These are phyloP conservation scores for Arthromyces matolae DNA, from an alignment of 768 basidiomycete genomes.

Conservation along the genomic window DNA sequence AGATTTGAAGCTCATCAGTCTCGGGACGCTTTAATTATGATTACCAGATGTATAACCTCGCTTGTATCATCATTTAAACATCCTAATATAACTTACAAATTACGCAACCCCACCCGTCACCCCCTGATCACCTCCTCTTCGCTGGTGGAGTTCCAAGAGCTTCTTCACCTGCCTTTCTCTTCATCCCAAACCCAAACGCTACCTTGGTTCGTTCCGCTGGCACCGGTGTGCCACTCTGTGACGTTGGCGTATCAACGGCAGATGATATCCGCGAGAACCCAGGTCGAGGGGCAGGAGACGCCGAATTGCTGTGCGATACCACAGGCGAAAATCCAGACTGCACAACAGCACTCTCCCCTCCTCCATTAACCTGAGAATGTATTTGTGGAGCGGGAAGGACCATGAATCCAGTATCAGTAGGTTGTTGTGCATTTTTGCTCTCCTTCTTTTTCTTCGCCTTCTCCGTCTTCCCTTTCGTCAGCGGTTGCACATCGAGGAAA, in stretches of 20 bases:
- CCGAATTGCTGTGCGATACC: slow-evolving; percentile 31
- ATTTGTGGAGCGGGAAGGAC: slow-evolving; percentile 60
- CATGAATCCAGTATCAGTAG: slow-evolving; percentile 60
- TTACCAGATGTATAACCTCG: not conserved
- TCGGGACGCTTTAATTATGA: slow-evolving; percentile 54
- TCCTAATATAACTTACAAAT: slow-evolving; percentile 6
- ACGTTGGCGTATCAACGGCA: slow-evolving; percentile 44
- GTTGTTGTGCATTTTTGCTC: slow-evolving; percentile 47
- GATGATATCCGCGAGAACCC: slow-evolving; percentile 78
- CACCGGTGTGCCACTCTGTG: slow-evolving; percentile 54
- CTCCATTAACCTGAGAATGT: slow-evolving; percentile 37
- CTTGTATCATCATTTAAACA: slow-evolving; percentile 2
- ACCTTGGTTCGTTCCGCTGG: slow-evolving; percentile 69
- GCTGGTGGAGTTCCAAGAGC: slow-evolving; percentile 60
- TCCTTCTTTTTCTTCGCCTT: slow-evolving; percentile 82
- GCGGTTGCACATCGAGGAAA: slow-evolving; percentile 75
- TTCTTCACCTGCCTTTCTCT: slow-evolving; percentile 78
- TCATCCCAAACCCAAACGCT: slow-evolving; percentile 71
- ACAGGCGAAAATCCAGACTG: slow-evolving; percentile 33
- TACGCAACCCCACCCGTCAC: not conserved
- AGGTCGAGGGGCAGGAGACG: slow-evolving; percentile 65
- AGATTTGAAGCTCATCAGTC: slow-evolving; percentile 70
- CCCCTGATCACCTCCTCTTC: slow-evolving; percentile 43
- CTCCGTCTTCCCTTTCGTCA: slow-evolving; percentile 81
- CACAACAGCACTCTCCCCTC: slow-evolving; percentile 46